phyloP scores from a whole-genome alignment of 2,329 filamentous ascomycete species.

The Penicillium sp. region DNA sequence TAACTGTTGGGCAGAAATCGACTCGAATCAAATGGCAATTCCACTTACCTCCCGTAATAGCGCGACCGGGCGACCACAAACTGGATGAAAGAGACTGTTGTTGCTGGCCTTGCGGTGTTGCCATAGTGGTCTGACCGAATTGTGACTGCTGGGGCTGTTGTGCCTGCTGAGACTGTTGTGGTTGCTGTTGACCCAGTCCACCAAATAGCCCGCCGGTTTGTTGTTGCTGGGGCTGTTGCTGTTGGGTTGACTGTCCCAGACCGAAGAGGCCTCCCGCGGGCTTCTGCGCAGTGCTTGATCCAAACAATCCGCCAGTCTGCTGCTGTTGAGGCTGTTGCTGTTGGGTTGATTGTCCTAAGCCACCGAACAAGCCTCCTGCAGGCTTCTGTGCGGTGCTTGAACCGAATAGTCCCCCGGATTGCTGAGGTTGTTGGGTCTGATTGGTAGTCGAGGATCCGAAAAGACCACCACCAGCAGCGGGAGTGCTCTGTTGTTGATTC shows the following conservation, averaged over 20 bases:
- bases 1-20: constrained; percentile 5
- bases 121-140: constrained; percentile 45
- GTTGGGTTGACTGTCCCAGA: constrained; percentile 17
- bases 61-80: constrained; percentile 49
- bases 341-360: constrained; percentile 12
- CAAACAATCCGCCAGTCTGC: constrained; percentile 3
- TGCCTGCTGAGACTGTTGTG: constrained; percentile 34
- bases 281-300: not conserved
- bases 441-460: constrained; percentile 7
- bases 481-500: constrained; percentile 26
- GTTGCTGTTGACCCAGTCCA: constrained; percentile 26
- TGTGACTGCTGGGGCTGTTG: constrained; percentile 44
- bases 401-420: constrained; percentile 37
- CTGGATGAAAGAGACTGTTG: constrained; percentile 39
- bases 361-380: constrained; percentile 47
- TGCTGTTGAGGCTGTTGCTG: constrained; percentile 29
- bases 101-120: constrained; percentile 34
- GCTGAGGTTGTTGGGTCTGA: constrained; percentile 33
- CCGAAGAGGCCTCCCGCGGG: constrained; percentile 24
- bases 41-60: constrained; percentile 45
- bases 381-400: constrained; percentile 24
- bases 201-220: constrained; percentile 28
- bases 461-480: constrained; percentile 11
- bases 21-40: constrained; percentile 13
- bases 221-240: constrained; percentile 26